Percentiles rank a stretch among this genome's conserved stretches.
Evolutionary conservation across 306 rosid genomes (phyloP).

Genomic region (Sicyos baderoa): DNA sequence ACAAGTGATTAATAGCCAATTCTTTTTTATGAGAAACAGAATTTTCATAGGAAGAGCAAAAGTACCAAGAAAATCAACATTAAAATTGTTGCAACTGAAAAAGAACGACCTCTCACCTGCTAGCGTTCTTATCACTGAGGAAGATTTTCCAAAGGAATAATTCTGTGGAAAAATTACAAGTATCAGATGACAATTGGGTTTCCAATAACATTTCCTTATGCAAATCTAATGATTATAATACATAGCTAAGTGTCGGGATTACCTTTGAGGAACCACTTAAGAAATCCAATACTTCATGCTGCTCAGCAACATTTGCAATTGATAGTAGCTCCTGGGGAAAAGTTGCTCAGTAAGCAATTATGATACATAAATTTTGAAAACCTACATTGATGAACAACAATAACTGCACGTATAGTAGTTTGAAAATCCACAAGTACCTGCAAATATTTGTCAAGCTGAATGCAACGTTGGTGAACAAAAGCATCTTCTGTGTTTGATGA

Average conservation of each 20-base stretch:
- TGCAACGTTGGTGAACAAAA: constrained; percentile 96
- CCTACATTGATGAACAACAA: not conserved
- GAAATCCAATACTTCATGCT: constrained; percentile 96
- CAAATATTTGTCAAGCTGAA: constrained; percentile 90
- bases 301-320: constrained; percentile 89
- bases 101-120: constrained; percentile 60
- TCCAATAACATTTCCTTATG: not conserved
- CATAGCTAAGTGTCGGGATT: not conserved
- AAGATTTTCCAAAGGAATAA: constrained; percentile 82
- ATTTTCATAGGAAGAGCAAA: not conserved
- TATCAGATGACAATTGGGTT: constrained; percentile 24
- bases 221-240: not conserved
- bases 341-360: constrained; percentile 21
- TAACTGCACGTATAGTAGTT: constrained; percentile 3
- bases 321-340: constrained; percentile 73
- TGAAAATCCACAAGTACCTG: constrained; percentile 41
- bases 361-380: not conserved
- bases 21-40: too few species aligned
- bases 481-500: constrained; percentile 97
- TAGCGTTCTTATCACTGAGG: constrained; percentile 88
- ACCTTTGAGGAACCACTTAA: constrained; percentile 90
- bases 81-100: constrained; percentile 10
- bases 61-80: constrained; percentile 8
- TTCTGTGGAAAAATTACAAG: constrained; percentile 33
- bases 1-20: too few species aligned